Base-by-base conservation (phyloP, 345 rosid genomes). In the Anacardium occidentale region DNA sequence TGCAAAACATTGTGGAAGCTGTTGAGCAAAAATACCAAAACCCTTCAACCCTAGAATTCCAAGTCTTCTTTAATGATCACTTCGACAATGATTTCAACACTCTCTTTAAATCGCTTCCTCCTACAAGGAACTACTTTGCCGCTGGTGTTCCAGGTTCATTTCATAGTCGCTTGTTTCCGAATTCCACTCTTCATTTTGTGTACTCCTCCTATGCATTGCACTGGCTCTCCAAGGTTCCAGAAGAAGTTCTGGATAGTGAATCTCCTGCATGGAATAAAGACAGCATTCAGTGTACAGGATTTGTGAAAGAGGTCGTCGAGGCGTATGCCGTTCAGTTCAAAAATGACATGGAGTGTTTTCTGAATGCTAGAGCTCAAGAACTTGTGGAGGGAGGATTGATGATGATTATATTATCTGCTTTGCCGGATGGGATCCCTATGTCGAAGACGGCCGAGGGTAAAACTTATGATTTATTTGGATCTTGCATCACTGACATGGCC, bases 41-140 rank as follows among this genome's bases (percentile, higher is more conserved):
- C 20, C 37, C 17, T 12, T 45, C 18, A 13, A 26, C 44, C 47
- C 69, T 26, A 0, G 81, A 83, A 44, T 81, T 78, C 58, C 83
- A 76, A 74, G 86, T 75, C 13, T 73, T 69, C 58, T 78, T 85
- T 48, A 82, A 54, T 37, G 89, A 85, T 59, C 85, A 72, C 15
- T 44, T 26, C 7, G 45, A 52, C 47, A 85, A 83, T 57, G 89
- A 83, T 64, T 85, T 85, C 82, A 85, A 85, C 75, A 79, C 83
- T 52, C 86, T 85, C 50, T 83, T 85, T 37, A 37, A 61, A n/a
- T 69, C 71, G 24, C 78, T 75, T 55, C 81, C 83, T 37, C 5
- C 64, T 0, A 7, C 29, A 2, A 17, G 50, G 18, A 34, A 60
- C 15, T 61, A 75, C 77, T 68, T 68, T 7, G 61, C 56, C 10